phyloP scores from a whole-genome alignment of 139 green algal species.

The Pseudopediastrum boryanum region DNA sequence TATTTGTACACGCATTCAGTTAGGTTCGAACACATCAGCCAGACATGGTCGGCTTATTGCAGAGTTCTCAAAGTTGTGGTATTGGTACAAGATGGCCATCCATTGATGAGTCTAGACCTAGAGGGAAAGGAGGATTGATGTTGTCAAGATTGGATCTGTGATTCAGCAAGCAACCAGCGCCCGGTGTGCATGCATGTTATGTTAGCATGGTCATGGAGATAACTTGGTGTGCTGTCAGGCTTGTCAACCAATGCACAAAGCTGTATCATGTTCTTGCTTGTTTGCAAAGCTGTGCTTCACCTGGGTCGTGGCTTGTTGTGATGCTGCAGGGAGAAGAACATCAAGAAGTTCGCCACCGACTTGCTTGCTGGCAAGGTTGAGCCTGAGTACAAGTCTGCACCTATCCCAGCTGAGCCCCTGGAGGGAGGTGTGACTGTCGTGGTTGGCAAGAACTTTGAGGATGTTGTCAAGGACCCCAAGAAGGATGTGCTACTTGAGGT shows the following conservation, averaged over 20 bases:
- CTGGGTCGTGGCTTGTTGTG: neutral
- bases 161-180: too few species aligned
- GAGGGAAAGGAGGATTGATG: too few species aligned
- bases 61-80: neutral
- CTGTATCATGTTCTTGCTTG: too few species aligned
- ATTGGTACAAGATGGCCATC: too few species aligned
- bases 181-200: too few species aligned
- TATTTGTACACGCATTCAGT: neutral
- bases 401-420: slow-evolving; percentile 52
- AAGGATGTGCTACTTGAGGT: slow-evolving; percentile 76
- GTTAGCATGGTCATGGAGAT: too few species aligned
- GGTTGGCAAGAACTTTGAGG: slow-evolving; percentile 78
- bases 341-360: slow-evolving; percentile 58
- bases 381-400: slow-evolving; percentile 64
- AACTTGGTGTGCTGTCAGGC: too few species aligned
- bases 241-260: too few species aligned
- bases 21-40: neutral
- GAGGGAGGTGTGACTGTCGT: slow-evolving; percentile 55
- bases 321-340: slow-evolving; percentile 43
- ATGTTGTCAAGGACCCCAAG: slow-evolving; percentile 61
- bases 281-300: too few species aligned
- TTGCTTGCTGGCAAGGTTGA: slow-evolving; percentile 61
- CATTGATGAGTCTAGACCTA: too few species aligned
- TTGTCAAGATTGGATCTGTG: too few species aligned
- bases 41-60: neutral